phyloP scores from a whole-genome alignment of 345 rosid genomes.

The Ailanthus altissimus region DNA sequence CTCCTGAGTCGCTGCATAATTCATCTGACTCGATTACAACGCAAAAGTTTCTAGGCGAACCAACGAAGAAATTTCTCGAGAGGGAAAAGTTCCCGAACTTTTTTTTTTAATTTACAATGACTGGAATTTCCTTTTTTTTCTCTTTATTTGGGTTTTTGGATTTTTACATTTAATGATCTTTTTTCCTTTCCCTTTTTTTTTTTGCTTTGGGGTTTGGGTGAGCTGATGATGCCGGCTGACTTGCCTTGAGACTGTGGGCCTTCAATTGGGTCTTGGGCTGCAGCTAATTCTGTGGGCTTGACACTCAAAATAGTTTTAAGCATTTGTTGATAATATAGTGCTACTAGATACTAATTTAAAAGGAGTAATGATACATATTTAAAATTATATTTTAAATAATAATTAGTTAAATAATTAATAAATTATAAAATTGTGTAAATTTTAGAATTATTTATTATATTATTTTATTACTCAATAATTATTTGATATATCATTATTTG shows the following conservation, averaged over 20 bases:
- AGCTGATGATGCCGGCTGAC: neutral
- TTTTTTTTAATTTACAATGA: neutral
- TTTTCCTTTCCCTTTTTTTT: too few species aligned
- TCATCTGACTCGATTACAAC: slow-evolving; percentile 10
- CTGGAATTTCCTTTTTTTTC: too few species aligned
- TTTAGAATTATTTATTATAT: too few species aligned
- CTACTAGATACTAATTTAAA: too few species aligned
- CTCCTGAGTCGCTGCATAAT: slow-evolving; percentile 68
- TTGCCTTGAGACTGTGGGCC: neutral
- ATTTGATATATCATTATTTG: too few species aligned
- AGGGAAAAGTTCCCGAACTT: neutral
- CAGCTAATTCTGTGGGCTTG: neutral
- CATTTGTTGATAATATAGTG: neutral
- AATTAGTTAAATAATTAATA: too few species aligned
- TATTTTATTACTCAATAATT: too few species aligned
- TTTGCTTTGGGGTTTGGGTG: rapidly evolving
- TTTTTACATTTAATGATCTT: neutral
- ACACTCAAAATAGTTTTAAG: neutral
- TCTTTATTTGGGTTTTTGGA: neutral
- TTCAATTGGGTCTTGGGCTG: neutral
- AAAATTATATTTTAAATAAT: too few species aligned
- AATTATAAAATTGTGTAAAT: too few species aligned
- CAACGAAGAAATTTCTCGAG: neutral
- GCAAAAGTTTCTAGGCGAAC: neutral
- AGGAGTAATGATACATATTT: too few species aligned